These are phyloP conservation scores for Neofusicoccum sp. DNA, from an alignment of 2,329 filamentous ascomycete species.

Conservation along the genomic window DNA sequence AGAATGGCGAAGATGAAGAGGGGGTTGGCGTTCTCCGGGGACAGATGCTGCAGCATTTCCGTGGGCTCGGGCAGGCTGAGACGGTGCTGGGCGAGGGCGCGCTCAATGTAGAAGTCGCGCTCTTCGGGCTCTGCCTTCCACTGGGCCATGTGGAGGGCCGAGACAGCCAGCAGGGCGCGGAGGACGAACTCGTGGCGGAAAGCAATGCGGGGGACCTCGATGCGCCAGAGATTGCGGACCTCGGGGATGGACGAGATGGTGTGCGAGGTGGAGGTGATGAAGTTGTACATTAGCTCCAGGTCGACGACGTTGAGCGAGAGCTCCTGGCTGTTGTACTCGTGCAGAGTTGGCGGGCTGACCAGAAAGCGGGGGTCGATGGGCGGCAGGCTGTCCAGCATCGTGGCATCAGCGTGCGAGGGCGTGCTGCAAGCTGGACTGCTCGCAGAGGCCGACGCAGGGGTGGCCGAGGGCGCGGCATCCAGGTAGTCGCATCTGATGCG, in stretches of 20 bases:
- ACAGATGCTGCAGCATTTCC: slow-evolving; percentile 2
- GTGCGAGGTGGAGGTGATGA: slow-evolving; percentile 32
- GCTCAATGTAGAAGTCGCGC: slow-evolving; percentile 2
- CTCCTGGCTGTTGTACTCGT: background rate
- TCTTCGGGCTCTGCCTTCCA: slow-evolving; percentile 24
- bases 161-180: slow-evolving; percentile 47
- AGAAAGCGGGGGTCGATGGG: slow-evolving; percentile 25
- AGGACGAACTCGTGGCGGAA: slow-evolving; percentile 48
- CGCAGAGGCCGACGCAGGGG: background rate
- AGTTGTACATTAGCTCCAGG: slow-evolving; percentile 37
- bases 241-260: slow-evolving; percentile 28
- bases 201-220: slow-evolving; percentile 35
- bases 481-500: slow-evolving; percentile 31
- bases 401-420: background rate
- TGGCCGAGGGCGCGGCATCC: background rate
- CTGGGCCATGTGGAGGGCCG: slow-evolving; percentile 48
- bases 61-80: slow-evolving; percentile 1
- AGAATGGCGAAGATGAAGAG: slow-evolving; percentile 3
- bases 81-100: slow-evolving; percentile 2
- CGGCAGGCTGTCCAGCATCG: background rate
- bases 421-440: background rate
- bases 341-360: slow-evolving; percentile 25
- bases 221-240: slow-evolving; percentile 28
- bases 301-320: slow-evolving; percentile 22
- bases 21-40: background rate